These are phyloP conservation scores for Backusella macrospora DNA, from an alignment of 192 early-diverging fungal species.

Conservation along the genomic window DNA sequence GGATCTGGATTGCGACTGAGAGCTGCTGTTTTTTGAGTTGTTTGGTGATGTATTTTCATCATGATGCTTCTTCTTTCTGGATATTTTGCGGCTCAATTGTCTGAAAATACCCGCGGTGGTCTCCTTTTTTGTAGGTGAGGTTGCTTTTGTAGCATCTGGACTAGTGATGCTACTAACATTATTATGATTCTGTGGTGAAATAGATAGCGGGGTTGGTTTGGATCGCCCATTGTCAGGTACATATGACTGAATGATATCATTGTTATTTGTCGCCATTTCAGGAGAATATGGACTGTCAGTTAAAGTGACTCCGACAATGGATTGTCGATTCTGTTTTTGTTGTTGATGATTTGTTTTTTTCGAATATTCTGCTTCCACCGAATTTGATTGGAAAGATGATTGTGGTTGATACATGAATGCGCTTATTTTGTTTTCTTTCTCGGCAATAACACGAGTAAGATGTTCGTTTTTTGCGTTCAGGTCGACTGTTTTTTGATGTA, in stretches of 20 bases:
- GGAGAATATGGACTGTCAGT: neutral
- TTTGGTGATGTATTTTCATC: neutral
- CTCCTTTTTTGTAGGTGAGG: neutral
- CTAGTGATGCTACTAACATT: neutral
- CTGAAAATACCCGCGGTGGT: constrained; percentile 4
- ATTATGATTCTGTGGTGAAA: neutral
- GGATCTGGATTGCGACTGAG: neutral
- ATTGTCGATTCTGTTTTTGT: neutral
- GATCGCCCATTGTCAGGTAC: neutral
- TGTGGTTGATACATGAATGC: constrained; percentile 19
- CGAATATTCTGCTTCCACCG: neutral
- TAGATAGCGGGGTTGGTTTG: neutral
- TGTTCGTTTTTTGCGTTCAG: constrained; percentile 6
- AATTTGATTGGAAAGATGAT: too few species aligned
- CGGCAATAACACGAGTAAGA: constrained; percentile 11
- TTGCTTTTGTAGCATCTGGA: neutral
- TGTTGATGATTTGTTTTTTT: neutral
- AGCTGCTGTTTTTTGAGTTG: neutral
- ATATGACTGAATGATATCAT: constrained; percentile 11
- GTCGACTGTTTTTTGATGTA: constrained; percentile 15
- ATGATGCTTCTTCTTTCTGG: constrained; percentile 4
- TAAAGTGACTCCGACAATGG: neutral
- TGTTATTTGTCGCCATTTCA: constrained; percentile 5
- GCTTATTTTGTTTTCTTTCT: constrained; percentile 21
- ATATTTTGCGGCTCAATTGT: constrained; percentile 11